Base-by-base conservation (phyloP, 495 filamentous ascomycete species). In the Tuber borchii region DNA sequence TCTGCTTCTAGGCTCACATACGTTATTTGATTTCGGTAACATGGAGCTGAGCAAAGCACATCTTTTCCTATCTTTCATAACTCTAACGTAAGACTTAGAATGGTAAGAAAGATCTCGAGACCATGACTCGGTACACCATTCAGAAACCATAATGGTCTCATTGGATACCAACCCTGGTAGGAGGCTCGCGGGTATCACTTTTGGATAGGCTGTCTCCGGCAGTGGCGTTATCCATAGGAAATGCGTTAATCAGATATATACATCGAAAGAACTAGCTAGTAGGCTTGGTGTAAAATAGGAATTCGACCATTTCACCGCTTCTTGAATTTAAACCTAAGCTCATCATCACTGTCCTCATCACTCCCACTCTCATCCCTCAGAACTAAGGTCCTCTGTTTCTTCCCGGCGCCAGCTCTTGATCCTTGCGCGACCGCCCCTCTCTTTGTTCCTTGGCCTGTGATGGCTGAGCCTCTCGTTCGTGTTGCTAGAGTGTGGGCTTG, bases 321-420 rank as follows among this genome's bases (percentile, higher is more conserved):
- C 48, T 75, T 79, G 48, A 79, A 79, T 65, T 77, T 79, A n/a
- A 79, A 79, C 69, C 73, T 79, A 19, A 79, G 71, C 61, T 82
- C 80, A 44, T 77, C 75, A 48, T 77, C 77, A 37, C 80, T 80
- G 8, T 82, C 80, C 39, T 79, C 80, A 31, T 79, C 81, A 16
- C 69, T 77, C 45, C 65, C 74, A 20, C 73, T 76, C 8, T 73
- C 73, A 17, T 71, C 72, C 31, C 78, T 79, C 34, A 79, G 65
- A 46, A 79, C 61, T 68, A 77, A 68, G 0, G 74, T 73, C 56
- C 73, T 82, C 37, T 74, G 80, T 74, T 78, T 79, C 71, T 82
- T 82, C 26, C 73, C 76, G 42, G 45, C 73, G 45, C 74, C 68
- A 26, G 70, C 20, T 22, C 26, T 75, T 8, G 70, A 51, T 19